These are phyloP conservation scores for Poa annua DNA, from an alignment of 176 grass and related monocot genomes.

Conservation along the genomic window DNA sequence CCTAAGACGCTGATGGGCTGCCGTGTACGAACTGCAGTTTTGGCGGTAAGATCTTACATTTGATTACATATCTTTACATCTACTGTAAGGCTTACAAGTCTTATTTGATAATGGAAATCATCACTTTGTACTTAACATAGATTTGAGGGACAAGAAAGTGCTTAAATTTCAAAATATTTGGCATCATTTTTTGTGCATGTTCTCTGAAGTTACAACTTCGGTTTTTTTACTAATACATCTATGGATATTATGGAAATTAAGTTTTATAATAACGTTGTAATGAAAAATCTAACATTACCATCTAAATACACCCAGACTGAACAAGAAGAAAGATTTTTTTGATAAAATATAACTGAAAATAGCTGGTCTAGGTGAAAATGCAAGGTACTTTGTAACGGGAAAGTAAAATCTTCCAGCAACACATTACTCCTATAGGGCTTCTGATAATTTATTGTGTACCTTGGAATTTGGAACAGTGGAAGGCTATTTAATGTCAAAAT, in stretches of 20 bases:
- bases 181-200: not conserved
- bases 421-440: not conserved
- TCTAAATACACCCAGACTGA: not conserved
- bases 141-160: not conserved
- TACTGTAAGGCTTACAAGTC: not conserved
- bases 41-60: not conserved
- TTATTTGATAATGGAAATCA: not conserved
- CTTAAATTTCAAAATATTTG: not conserved
- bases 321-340: too few relatives aligned
- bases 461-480: too few relatives aligned
- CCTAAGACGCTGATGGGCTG: not conserved
- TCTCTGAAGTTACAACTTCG: not conserved
- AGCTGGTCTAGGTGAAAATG: not conserved
- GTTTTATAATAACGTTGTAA: not conserved
- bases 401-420: not conserved
- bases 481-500: not conserved
- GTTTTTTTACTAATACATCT: not conserved
- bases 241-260: not conserved
- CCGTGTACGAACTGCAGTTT: not conserved
- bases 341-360: too few relatives aligned
- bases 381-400: not conserved
- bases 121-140: slow-evolving; percentile 10
- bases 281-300: not conserved
- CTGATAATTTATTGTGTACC: not conserved
- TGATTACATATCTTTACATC: not conserved